Conservation (phyloP, 371 early-diverging fungal species). For the Mortierella sp. region DNA sequence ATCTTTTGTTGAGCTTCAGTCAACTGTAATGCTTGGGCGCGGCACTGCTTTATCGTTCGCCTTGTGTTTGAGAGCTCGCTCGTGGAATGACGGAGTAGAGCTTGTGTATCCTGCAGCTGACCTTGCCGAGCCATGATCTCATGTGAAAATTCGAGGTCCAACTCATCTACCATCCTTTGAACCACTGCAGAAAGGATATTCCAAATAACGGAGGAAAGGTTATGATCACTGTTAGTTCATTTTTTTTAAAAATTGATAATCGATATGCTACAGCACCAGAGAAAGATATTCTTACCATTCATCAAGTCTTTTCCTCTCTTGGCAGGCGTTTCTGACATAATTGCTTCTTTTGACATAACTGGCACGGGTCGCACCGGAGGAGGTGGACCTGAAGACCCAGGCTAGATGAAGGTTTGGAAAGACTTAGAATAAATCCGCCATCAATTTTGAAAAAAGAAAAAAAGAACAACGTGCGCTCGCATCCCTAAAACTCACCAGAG, state of each 20-base stretch:
- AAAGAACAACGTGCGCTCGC: not conserved
- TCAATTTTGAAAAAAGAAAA: too few relatives aligned
- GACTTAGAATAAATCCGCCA: too few relatives aligned
- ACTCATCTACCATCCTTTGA: constrained; percentile 76
- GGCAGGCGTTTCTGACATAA: not conserved
- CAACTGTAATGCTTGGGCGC: constrained; percentile 62
- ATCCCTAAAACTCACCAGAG: constrained; percentile 29
- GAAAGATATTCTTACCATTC: constrained; percentile 58
- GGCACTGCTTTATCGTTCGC: constrained; percentile 67
- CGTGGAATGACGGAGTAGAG: constrained; percentile 70
- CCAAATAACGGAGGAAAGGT: not conserved
- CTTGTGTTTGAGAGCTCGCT: constrained; percentile 77
- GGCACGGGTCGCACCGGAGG: constrained; percentile 5
- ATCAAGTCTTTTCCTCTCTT: constrained; percentile 68
- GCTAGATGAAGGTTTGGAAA: not conserved
- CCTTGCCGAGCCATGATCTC: constrained; percentile 73
- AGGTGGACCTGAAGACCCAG: constrained; percentile 8
- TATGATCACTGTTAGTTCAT: not conserved
- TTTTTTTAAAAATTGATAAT: not conserved
- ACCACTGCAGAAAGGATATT: constrained; percentile 60
- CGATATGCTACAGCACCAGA: not conserved
- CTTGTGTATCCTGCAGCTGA: constrained; percentile 71
- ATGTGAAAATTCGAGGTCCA: constrained; percentile 74
- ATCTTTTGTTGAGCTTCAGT: constrained; percentile 71
- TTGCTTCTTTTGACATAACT: constrained; percentile 2